Percentiles rank a stretch among this genome's conserved stretches.
Evolutionary conservation across 768 basidiomycete species (phyloP).

Genomic region (Dioszegia hungarica): DNA sequence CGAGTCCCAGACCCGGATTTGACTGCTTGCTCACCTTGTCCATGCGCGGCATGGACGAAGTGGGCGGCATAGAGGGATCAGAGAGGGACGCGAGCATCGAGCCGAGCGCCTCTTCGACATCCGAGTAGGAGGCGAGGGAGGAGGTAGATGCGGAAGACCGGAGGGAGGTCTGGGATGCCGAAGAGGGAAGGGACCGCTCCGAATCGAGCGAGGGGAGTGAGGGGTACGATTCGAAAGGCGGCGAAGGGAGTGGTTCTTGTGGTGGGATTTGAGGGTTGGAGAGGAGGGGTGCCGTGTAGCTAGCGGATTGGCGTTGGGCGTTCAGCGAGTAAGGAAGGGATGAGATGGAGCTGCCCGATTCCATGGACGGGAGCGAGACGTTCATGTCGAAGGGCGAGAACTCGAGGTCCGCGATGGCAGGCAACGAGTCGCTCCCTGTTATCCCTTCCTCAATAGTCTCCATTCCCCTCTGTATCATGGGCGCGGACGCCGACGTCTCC

Average conservation of each 20-base stretch:
- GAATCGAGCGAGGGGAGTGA: slow-evolving; percentile 38
- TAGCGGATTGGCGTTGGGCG: neutral
- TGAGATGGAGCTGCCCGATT: slow-evolving; percentile 3
- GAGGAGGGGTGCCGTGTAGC: neutral
- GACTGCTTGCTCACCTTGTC: neutral
- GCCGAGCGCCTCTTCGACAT: slow-evolving; percentile 41
- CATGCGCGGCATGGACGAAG: neutral
- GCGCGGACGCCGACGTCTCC: slow-evolving; percentile 1
- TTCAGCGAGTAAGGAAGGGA: slow-evolving; percentile 3
- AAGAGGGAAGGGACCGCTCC: slow-evolving; percentile 12
- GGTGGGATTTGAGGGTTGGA: slow-evolving; percentile 3
- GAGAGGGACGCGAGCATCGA: slow-evolving; percentile 42
- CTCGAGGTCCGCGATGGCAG: slow-evolving; percentile 35
- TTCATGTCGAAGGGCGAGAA: slow-evolving; percentile 37
- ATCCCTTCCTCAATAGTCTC: neutral
- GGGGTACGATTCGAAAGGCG: slow-evolving; percentile 39
- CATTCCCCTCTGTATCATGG: neutral
- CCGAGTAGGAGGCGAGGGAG: slow-evolving; percentile 35
- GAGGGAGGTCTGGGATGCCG: slow-evolving; percentile 24
- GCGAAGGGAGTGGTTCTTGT: slow-evolving; percentile 20
- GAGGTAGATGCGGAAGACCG: slow-evolving; percentile 25
- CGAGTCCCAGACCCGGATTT: slow-evolving; percentile 36
- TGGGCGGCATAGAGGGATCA: slow-evolving; percentile 5
- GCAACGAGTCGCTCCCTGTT: slow-evolving; percentile 7
- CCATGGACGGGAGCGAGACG: slow-evolving; percentile 3